Evolutionary conservation across 2,329 filamentous ascomycete species (phyloP), one percentile per base, ranked within the genome.

Genomic region (Hymenoscyphus scutula): DNA sequence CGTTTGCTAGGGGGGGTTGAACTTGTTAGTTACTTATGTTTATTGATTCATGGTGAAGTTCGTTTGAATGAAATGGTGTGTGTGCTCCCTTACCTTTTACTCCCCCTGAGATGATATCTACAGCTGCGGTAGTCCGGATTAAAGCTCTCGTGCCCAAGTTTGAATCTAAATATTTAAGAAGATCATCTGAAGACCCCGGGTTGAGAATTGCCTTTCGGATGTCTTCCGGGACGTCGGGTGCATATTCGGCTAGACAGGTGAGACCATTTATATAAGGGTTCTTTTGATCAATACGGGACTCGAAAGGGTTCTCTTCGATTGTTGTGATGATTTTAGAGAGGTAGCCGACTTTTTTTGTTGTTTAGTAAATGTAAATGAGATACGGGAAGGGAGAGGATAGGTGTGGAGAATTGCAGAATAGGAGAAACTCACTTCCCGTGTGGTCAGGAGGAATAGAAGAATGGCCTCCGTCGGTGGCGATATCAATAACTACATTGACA

Each of bases 291-390:
- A 41, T 38, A 25, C 11, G 17, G 7, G 1, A 85, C 81, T 3
- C 78, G 74, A 72, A 84, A 10, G 58, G 37, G 19, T 19, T 37
- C 1, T 78, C 74, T 70, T 91, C 89, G 1, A 91, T 82, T n/a
- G 80, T 75, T n/a, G 81, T 80, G 63, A 90, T 81, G 41, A 90
- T 81, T 27, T 70, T 91, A 85, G 10, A 84, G 80, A 61, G 88
- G 79, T 65, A 91, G 87, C 6, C 89, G 88, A 59, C 91, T 90
- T 13, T 2, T 15, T 17, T 37, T 37, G 34, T 13, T 17, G n/a
- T 13, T 37, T 17, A 37, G 34, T 37, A 13, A 37, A 13, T 3
- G 34, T 37, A 13, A 37, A 13, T 3, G 27, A 13, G 11, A 37
- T 37, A 3, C 15, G 32, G 7, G 32, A 37, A 10, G 2, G 10